Percentiles rank a stretch among this genome's conserved stretches.
Evolutionary conservation across 176 grass and related monocot species (phyloP).

Genomic region (sorghum (Sorghum bicolor)): DNA sequence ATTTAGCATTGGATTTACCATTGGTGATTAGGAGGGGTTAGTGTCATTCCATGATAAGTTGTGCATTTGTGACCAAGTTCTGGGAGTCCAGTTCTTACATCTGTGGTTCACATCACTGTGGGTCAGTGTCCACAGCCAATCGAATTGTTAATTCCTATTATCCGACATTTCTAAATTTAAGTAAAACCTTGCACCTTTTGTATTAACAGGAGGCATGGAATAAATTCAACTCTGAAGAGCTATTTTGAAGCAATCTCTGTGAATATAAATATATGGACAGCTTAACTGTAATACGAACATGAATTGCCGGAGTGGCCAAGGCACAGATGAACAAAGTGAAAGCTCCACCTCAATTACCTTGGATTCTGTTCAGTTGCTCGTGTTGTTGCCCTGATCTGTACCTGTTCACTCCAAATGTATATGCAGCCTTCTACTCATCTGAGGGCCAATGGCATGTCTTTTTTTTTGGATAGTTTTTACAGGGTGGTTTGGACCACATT

Average conservation of each 20-base stretch:
- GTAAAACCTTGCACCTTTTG: background rate
- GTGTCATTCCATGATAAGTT: background rate
- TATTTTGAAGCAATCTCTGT: slow-evolving; percentile 41
- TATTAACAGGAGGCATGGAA: slow-evolving; percentile 61
- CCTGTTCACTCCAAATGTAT: background rate
- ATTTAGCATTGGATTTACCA: no score
- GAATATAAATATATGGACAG: slow-evolving; percentile 11
- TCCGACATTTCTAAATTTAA: background rate
- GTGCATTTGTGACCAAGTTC: background rate
- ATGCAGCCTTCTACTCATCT: background rate
- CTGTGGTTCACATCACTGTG: background rate
- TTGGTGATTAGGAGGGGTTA: background rate
- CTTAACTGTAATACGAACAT: slow-evolving; percentile 25
- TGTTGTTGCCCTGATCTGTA: background rate
- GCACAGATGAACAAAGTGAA: background rate
- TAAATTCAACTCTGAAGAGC: slow-evolving; percentile 70
- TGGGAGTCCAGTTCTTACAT: background rate
- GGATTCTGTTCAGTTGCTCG: background rate
- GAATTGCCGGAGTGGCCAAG: background rate
- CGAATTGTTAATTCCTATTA: background rate
- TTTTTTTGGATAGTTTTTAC: slow-evolving; percentile 9
- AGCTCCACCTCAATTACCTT: background rate
- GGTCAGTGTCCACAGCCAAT: background rate
- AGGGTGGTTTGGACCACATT: slow-evolving; percentile 8
- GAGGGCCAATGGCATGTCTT: background rate